Conservation (phyloP, 2,329 filamentous ascomycete species). For the Trichoderma citrinoviride region DNA sequence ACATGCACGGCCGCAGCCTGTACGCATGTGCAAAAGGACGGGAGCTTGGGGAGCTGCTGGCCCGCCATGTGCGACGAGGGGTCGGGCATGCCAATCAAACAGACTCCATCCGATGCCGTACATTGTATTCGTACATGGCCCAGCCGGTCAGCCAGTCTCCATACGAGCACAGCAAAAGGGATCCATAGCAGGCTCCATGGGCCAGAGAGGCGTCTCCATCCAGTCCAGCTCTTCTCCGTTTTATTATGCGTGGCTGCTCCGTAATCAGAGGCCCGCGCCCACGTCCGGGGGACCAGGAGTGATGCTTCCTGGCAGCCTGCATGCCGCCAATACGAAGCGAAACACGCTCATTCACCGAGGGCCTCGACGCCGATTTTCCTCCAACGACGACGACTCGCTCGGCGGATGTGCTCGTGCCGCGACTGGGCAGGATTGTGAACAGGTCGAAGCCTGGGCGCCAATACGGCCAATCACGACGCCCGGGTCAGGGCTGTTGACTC, state of each 20-base stretch:
- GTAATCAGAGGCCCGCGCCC: neutral
- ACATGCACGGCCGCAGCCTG: constrained; percentile 17
- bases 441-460: constrained; percentile 34
- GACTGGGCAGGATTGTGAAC: constrained; percentile 21
- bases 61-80: constrained; percentile 1
- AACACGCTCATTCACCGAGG: constrained; percentile 8
- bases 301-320: constrained; percentile 17
- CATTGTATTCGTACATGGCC: neutral
- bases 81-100: constrained; percentile 14
- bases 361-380: constrained; percentile 1
- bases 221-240: neutral
- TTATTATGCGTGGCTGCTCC: neutral
- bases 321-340: constrained; percentile 19
- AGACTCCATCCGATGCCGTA: constrained; percentile 8
- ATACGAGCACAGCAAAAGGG: neutral
- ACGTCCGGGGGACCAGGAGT: constrained; percentile 11
- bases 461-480: constrained; percentile 35
- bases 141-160: neutral
- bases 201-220: too few relatives aligned
- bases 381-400: constrained; percentile 14
- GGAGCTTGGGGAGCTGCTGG: neutral
- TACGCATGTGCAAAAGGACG: neutral
- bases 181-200: neutral
- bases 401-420: constrained; percentile 19
- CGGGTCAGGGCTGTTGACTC: constrained; percentile 5